Percentiles rank a stretch among this genome's conserved stretches.
phyloP scores from a whole-genome alignment of 345 rosid genomes.

The Triadica sebifera region DNA sequence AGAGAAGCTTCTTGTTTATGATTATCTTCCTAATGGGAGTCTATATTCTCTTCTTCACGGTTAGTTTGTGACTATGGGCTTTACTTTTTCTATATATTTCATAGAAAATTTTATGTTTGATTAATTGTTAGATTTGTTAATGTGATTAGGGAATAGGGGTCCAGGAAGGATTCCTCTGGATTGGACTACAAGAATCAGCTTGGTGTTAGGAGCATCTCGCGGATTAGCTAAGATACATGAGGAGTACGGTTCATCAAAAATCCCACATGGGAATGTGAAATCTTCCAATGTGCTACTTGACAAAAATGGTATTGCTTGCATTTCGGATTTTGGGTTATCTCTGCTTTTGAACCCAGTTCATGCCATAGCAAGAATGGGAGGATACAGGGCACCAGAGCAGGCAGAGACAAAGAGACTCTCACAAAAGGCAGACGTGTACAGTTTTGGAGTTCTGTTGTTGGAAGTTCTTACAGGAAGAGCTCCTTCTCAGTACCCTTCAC shows the following conservation, averaged over 20 bases:
- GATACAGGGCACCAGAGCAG: slow-evolving; percentile 95
- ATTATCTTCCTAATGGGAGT: slow-evolving; percentile 89
- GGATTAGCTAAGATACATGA: slow-evolving; percentile 83
- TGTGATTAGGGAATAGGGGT: slow-evolving; percentile 64
- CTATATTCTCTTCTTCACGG: slow-evolving; percentile 87
- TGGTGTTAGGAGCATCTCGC: slow-evolving; percentile 83
- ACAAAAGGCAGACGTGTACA: slow-evolving; percentile 82
- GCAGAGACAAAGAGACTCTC: slow-evolving; percentile 74
- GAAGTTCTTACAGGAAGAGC: slow-evolving; percentile 88
- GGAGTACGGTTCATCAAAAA: slow-evolving; percentile 52
- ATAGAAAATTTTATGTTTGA: neutral
- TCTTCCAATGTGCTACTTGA: slow-evolving; percentile 82
- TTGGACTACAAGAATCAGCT: slow-evolving; percentile 94
- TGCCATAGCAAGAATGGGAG: slow-evolving; percentile 81
- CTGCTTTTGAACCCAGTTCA: slow-evolving; percentile 82
- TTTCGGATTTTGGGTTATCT: slow-evolving; percentile 84
- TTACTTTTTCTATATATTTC: neutral
- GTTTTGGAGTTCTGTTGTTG: slow-evolving; percentile 75
- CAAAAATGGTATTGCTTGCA: slow-evolving; percentile 78
- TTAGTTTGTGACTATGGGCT: slow-evolving; percentile 12
- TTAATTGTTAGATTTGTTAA: neutral
- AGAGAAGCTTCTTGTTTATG: slow-evolving; percentile 90
- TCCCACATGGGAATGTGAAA: slow-evolving; percentile 87
- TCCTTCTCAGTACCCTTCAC: slow-evolving; percentile 72
- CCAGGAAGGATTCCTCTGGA: slow-evolving; percentile 92